These are phyloP conservation scores for Coemansia sp. DNA, from an alignment of 192 early-diverging fungal species.

Conservation along the genomic window DNA sequence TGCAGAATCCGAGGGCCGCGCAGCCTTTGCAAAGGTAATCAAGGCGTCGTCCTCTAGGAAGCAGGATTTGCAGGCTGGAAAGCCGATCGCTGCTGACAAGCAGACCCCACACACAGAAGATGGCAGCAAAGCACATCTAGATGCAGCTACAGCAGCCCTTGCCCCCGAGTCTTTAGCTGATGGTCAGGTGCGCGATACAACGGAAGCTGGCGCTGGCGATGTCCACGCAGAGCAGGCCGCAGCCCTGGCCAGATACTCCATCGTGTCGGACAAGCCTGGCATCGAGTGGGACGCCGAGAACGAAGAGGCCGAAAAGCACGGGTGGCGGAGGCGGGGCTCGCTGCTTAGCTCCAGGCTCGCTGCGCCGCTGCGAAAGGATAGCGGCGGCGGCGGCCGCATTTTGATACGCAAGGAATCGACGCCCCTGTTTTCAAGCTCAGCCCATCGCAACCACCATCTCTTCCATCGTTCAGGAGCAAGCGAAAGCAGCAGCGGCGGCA, in stretches of 20 bases:
- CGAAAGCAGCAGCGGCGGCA: slow-evolving; percentile 11
- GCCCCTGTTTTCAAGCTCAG: slow-evolving; percentile 22
- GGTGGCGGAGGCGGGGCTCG: slow-evolving; percentile 54
- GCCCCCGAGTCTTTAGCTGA: not conserved
- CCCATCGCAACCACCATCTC: slow-evolving; percentile 15
- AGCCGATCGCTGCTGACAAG: not conserved
- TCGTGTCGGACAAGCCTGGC: slow-evolving; percentile 14
- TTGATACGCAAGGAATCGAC: slow-evolving; percentile 43
- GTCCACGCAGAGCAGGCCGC: slow-evolving; percentile 4
- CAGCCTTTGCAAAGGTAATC: not conserved
- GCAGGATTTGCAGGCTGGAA: slow-evolving; percentile 1
- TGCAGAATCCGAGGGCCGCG: not conserved
- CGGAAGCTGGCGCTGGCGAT: not conserved
- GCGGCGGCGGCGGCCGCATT: slow-evolving; percentile 14
- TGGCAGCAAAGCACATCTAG: slow-evolving; percentile 10
- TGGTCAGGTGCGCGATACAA: not conserved
- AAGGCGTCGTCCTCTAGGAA: not conserved
- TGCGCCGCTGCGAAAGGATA: slow-evolving; percentile 31
- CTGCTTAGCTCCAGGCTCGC: slow-evolving; percentile 40
- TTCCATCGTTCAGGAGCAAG: slow-evolving; percentile 22
- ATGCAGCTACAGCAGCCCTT: slow-evolving; percentile 25
- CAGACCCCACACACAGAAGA: slow-evolving; percentile 11
- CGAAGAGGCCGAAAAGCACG: slow-evolving; percentile 18
- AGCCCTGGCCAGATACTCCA: slow-evolving; percentile 29
- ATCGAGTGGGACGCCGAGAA: slow-evolving; percentile 10